Conservation (phyloP, 352 stramenopile genomes). For the Stramenopiles sp. region DNA sequence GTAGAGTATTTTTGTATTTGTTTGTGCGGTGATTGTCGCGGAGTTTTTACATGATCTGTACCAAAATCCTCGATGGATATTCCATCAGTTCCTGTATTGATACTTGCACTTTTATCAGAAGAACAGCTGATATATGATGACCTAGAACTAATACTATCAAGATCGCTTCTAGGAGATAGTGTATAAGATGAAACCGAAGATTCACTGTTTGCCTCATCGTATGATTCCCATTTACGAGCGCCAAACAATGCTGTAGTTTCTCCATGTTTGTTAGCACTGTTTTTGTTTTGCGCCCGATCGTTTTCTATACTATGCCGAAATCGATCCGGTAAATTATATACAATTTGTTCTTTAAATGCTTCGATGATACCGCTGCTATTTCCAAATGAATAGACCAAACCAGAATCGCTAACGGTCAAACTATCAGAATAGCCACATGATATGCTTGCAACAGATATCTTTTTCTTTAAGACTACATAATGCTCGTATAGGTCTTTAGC, state of each 20-base stretch:
- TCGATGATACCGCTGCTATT: neutral
- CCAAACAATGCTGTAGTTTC: neutral
- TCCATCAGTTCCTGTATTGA: neutral
- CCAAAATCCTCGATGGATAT: neutral
- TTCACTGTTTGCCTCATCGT: neutral
- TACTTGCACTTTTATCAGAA: too few species aligned
- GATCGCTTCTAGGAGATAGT: neutral
- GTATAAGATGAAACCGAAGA: neutral
- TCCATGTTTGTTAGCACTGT: neutral
- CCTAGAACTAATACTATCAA: neutral
- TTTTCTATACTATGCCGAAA: neutral
- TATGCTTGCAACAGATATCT: neutral
- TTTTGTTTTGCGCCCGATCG: neutral
- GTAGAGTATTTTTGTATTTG: neutral
- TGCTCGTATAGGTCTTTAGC: neutral
- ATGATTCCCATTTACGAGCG: neutral
- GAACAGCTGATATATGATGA: neutral
- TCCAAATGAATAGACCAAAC: neutral
- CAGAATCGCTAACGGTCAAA: neutral
- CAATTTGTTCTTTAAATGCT: neutral
- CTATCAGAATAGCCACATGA: neutral
- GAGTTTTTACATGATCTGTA: neutral
- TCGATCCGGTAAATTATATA: neutral
- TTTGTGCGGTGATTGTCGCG: neutral
- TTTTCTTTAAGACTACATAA: neutral